Evolutionary conservation across 116 monocot species (phyloP), one percentile per base, ranked within the genome.

Genomic region (Dioscorea cayenensis): DNA sequence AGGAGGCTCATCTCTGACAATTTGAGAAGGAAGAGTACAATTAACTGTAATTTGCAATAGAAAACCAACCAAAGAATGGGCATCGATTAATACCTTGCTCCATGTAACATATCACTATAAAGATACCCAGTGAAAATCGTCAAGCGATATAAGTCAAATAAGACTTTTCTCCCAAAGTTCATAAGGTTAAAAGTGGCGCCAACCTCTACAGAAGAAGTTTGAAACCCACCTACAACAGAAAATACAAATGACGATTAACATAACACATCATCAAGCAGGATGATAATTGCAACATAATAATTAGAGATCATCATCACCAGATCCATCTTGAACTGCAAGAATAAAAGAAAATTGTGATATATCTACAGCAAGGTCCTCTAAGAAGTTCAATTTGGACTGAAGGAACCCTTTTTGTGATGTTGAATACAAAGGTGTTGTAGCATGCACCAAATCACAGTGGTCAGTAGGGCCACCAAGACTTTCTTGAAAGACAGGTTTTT

Each of bases 271-370:
- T 49, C 73, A 35, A 78, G 58, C 66, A 17, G 43, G 20, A 74
- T 43, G 28, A 38, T 14, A 18, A n/a, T n/a, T n/a, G 0, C 32
- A 32, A 1, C 2, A 32, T 23, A 70, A 63, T 32, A 14, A 18
- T 66, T 36, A 35, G 22, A 35, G 38, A 37, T 10, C 17, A 49
- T 23, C 23, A 62, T 84, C 73, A 91, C 95, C 91, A 72, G 67
- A 83, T 76, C 48, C 74, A 76, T 84, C 79, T 14, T 36, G 21
- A 73, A 82, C 78, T 69, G 81, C 78, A 77, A 91, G 82, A 60
- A 68, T 76, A 55, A 95, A 36, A 69, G 70, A 83, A 77, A 82
- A 89, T 17, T 80, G 83, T 65, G 81, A 82, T 32, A 87, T 14
- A 25, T 82, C 65, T 27, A 89, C 28, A 69, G 77, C 29, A 55